These are phyloP conservation scores for Neurospora hispaniola DNA, from an alignment of 495 filamentous ascomycete species.

Conservation along the genomic window DNA sequence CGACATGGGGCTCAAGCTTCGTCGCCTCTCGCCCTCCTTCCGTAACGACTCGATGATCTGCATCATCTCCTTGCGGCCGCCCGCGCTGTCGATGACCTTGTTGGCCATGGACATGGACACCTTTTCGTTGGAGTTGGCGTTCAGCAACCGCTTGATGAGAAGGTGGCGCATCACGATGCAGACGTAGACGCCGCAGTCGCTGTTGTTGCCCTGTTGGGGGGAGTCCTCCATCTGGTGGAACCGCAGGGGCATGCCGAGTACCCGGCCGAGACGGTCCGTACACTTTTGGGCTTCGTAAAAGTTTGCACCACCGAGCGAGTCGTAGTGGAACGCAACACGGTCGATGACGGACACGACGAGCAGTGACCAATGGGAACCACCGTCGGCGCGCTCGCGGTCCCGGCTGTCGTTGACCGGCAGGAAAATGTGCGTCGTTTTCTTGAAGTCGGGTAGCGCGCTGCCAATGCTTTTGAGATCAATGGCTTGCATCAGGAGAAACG, in stretches of 20 bases:
- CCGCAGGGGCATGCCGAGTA: constrained; percentile 54
- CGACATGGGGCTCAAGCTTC: constrained; percentile 26
- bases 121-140: constrained; percentile 63
- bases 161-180: constrained; percentile 88
- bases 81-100: constrained; percentile 62
- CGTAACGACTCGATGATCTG: constrained; percentile 71
- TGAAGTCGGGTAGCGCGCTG: constrained; percentile 69
- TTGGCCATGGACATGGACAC: constrained; percentile 88
- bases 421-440: constrained; percentile 83
- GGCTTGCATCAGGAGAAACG: constrained; percentile 82
- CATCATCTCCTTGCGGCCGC: constrained; percentile 77
- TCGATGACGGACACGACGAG: constrained; percentile 84
- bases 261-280: constrained; percentile 51
- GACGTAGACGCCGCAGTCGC: constrained; percentile 93
- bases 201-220: constrained; percentile 85
- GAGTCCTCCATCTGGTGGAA: constrained; percentile 73
- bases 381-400: constrained; percentile 66
- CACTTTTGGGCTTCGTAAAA: constrained; percentile 57
- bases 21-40: constrained; percentile 69
- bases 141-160: constrained; percentile 70
- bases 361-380: constrained; percentile 90
- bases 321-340: constrained; percentile 91
- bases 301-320: constrained; percentile 74
- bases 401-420: constrained; percentile 88
- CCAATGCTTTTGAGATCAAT: constrained; percentile 63